Evolutionary conservation across 148 eudicot genomes (phyloP).

Genomic region (Camellia sinensis): DNA sequence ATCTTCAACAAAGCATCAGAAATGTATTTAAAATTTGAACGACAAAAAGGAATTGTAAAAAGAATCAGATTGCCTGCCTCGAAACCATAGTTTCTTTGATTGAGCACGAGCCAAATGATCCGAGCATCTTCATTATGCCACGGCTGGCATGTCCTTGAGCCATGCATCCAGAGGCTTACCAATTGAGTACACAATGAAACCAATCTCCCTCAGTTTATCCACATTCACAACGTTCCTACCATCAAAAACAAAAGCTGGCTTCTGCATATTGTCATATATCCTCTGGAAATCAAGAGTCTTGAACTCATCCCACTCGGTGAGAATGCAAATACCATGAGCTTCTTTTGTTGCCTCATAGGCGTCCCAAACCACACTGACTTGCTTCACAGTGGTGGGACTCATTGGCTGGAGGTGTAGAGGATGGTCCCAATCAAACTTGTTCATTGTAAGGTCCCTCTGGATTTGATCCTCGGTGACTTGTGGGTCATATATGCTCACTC

Average conservation of each 20-base stretch:
- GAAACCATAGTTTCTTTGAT: background rate
- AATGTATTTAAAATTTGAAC: background rate
- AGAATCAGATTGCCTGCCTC: background rate
- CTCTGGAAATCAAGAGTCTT: slow-evolving; percentile 45
- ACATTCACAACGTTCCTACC: slow-evolving; percentile 55
- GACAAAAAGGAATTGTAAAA: background rate
- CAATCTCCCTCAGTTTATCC: slow-evolving; percentile 31
- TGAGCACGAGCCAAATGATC: background rate
- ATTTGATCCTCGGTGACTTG: slow-evolving; percentile 74
- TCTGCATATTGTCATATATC: slow-evolving; percentile 46
- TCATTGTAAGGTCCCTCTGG: slow-evolving; percentile 60
- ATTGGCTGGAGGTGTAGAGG: slow-evolving; percentile 64
- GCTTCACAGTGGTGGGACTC: slow-evolving; percentile 65
- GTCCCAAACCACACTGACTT: slow-evolving; percentile 58
- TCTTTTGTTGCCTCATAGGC: slow-evolving; percentile 62
- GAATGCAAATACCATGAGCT: slow-evolving; percentile 58
- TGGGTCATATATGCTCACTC: slow-evolving; percentile 65
- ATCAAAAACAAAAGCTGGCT: slow-evolving; percentile 63
- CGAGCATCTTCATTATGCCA: background rate
- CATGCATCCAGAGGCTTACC: slow-evolving; percentile 73
- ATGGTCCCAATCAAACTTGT: slow-evolving; percentile 74
- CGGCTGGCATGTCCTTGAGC: slow-evolving; percentile 44
- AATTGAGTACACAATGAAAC: slow-evolving; percentile 66
- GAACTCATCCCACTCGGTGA: slow-evolving; percentile 75
- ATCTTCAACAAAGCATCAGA: background rate